Conservation (phyloP, 192 early-diverging fungal species). For the Paraglomus occultum region DNA sequence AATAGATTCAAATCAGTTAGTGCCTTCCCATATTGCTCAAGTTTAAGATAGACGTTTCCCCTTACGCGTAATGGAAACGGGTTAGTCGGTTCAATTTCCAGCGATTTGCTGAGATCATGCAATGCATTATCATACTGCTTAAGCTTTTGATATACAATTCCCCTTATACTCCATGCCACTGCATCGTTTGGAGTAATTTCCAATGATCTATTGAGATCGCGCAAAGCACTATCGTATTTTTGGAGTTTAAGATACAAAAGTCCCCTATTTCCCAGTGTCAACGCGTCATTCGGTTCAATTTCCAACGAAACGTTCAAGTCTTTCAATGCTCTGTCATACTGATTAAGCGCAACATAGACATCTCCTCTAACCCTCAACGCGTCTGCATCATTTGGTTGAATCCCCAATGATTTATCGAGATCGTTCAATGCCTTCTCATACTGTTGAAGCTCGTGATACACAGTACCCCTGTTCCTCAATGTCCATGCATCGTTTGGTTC, state of each 20-base stretch:
- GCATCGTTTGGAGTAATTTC: not conserved
- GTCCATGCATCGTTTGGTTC: not conserved
- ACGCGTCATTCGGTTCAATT: not conserved
- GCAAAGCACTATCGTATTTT: not conserved
- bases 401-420: not conserved
- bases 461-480: not conserved
- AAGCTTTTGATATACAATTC: not conserved
- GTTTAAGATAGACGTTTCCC: constrained; percentile 1
- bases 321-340: not conserved
- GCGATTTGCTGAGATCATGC: not conserved
- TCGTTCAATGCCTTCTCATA: not conserved
- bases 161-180: not conserved
- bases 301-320: constrained; percentile 20
- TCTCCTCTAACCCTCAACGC: constrained; percentile 6
- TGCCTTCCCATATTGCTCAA: not conserved
- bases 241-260: not conserved
- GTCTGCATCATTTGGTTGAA: constrained; percentile 9
- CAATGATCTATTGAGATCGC: not conserved
- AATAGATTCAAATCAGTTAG: constrained; percentile 13
- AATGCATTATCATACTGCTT: not conserved
- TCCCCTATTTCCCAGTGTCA: not conserved
- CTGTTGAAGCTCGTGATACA: not conserved
- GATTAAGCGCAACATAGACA: not conserved
- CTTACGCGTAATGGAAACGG: constrained; percentile 3
- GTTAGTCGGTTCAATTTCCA: constrained; percentile 19